Evolutionary conservation across 345 rosid genomes (phyloP).

Genomic region (Gossypium arboreum): DNA sequence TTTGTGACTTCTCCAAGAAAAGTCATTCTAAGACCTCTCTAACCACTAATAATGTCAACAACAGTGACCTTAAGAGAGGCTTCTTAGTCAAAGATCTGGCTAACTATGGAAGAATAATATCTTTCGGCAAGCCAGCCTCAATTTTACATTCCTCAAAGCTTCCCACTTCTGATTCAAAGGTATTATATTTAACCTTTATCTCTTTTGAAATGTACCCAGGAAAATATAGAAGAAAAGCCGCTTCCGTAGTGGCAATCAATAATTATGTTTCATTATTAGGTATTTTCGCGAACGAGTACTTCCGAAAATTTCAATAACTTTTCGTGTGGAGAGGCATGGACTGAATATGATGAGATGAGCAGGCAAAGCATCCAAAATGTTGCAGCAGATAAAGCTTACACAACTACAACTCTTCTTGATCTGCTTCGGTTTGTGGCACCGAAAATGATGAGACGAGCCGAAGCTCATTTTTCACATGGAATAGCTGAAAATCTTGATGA

Average conservation of each 20-base stretch:
- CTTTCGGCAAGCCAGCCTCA: slow-evolving; percentile 55
- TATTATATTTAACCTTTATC: slow-evolving; percentile 8
- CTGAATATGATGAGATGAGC: slow-evolving; percentile 58
- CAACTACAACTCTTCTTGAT: slow-evolving; percentile 40
- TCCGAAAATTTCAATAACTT: slow-evolving; percentile 17
- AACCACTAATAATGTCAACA: slow-evolving; percentile 28
- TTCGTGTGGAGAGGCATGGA: slow-evolving; percentile 49
- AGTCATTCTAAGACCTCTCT: slow-evolving; percentile 18
- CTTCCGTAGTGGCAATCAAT: not conserved
- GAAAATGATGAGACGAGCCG: slow-evolving; percentile 57
- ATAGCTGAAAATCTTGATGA: slow-evolving; percentile 63
- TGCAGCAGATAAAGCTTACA: slow-evolving; percentile 56
- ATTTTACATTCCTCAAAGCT: slow-evolving; percentile 44
- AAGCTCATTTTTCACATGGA: slow-evolving; percentile 74
- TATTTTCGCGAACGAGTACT: slow-evolving; percentile 13
- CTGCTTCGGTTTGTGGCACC: slow-evolving; percentile 61
- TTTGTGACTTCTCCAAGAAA: slow-evolving; percentile 37
- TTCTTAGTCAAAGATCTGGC: slow-evolving; percentile 33
- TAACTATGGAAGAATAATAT: slow-evolving; percentile 61
- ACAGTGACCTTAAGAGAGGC: slow-evolving; percentile 23
- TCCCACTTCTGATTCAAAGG: slow-evolving; percentile 36
- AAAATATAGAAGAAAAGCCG: not conserved
- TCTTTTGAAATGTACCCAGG: not conserved
- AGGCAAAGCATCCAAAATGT: slow-evolving; percentile 38
- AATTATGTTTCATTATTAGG: slow-evolving; percentile 24